Conservation (phyloP, 495 filamentous ascomycete species). For the Apodospora peruviana region DNA sequence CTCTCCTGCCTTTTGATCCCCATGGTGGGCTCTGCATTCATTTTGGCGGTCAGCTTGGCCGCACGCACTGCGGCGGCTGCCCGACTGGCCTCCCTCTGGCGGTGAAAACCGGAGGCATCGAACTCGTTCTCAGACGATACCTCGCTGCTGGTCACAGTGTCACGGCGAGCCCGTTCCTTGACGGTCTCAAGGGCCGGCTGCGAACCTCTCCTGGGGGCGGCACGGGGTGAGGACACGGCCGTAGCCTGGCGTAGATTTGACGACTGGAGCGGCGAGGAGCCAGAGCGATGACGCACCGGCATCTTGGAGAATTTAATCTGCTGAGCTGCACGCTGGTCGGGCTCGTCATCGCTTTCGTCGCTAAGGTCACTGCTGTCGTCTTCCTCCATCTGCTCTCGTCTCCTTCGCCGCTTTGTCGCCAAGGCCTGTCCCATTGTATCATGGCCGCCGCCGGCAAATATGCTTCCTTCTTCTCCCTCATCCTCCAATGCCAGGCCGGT, state of each 20-base stretch:
- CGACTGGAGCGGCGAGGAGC: conserved; percentile 75
- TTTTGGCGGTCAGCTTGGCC: conserved; percentile 40
- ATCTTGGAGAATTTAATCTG: conserved; percentile 95
- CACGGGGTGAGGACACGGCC: conserved; percentile 27
- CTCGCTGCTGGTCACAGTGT: conserved; percentile 88
- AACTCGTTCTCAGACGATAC: conserved; percentile 87
- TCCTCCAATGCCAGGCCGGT: conserved; percentile 56
- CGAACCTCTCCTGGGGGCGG: conserved; percentile 57
- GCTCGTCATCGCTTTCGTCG: conserved; percentile 92
- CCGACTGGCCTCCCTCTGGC: conserved; percentile 45
- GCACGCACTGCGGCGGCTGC: conserved; percentile 22
- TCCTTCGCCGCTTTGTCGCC: conserved; percentile 49
- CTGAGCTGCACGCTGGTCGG: conserved; percentile 59
- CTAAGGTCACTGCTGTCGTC: conserved; percentile 96
- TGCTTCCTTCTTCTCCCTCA: conserved; percentile 75
- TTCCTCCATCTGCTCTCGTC: conserved; percentile 78
- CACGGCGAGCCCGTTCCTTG: conserved; percentile 69
- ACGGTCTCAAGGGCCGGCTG: conserved; percentile 68
- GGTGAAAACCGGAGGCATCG: conserved; percentile 59
- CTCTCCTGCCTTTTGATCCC: conserved; percentile 43
- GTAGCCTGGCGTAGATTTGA: conserved; percentile 45
- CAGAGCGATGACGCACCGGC: conserved; percentile 80
- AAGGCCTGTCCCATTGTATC: conserved; percentile 67
- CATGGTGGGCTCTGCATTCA: conserved; percentile 30
- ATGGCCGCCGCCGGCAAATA: conserved; percentile 67